Evolutionary conservation across 768 basidiomycete species (phyloP).

Genomic region (Phlebiopsis gigantea): DNA sequence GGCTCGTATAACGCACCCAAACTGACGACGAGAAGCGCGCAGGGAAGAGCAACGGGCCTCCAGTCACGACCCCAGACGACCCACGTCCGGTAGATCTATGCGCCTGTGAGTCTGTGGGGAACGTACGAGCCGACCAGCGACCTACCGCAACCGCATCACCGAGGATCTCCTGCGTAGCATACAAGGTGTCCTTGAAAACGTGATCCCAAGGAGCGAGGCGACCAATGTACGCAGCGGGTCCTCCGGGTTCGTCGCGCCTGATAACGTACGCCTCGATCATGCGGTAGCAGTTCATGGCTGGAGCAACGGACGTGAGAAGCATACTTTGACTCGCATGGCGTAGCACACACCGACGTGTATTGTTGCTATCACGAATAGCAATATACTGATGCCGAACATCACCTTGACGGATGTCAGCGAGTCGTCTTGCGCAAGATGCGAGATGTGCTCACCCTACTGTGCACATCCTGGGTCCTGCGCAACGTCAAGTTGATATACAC

Average conservation of each 20-base stretch:
- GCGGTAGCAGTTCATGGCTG: conserved; percentile 18
- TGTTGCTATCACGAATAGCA: conserved; percentile 11
- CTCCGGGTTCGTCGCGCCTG: conserved; percentile 11
- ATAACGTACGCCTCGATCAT: conserved; percentile 13
- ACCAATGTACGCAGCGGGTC: conserved; percentile 14
- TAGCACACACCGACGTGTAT: conserved; percentile 10
- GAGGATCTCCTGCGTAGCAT: conserved; percentile 15
- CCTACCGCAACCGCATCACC: conserved; percentile 15
- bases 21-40: conserved; percentile 9
- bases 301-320: background rate
- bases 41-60: conserved; percentile 8
- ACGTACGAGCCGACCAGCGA: no score
- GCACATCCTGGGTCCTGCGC: conserved; percentile 11
- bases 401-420: background rate
- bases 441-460: conserved; percentile 8
- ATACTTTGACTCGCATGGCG: background rate
- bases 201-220: conserved; percentile 14
- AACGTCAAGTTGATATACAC: conserved; percentile 15
- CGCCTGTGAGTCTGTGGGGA: background rate
- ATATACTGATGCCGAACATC: conserved; percentile 11
- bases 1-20: conserved; percentile 2
- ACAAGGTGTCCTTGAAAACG: conserved; percentile 17
- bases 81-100: conserved; percentile 14
- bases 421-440: no score
- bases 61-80: conserved; percentile 16